A percentile compares a stretch with the other conserved stretches of the same genome.
These are phyloP conservation scores for Alternaria triticina DNA, from an alignment of 2,329 filamentous ascomycete genomes.

Conservation along the genomic window DNA sequence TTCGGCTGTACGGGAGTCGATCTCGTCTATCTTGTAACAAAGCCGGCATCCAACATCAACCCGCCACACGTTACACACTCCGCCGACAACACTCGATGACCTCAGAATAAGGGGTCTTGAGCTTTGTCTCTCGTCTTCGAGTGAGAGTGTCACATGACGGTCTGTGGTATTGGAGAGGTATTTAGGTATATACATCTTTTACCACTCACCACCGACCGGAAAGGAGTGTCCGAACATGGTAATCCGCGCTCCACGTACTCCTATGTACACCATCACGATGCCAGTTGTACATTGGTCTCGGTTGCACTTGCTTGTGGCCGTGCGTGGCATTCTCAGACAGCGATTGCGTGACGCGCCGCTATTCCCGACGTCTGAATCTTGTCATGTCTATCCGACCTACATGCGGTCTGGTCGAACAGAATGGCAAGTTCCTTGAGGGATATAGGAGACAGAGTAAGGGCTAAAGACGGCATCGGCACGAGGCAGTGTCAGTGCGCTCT, in stretches of 20 bases:
- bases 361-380: neutral
- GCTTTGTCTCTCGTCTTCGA: neutral
- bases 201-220: neutral
- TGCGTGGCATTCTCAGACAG: constrained; percentile 5
- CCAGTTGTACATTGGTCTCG: neutral
- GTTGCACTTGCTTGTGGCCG: neutral
- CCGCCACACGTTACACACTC: neutral
- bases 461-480: neutral
- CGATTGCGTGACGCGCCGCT: neutral
- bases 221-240: neutral
- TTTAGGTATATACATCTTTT: no score
- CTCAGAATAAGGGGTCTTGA: neutral
- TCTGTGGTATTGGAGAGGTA: neutral
- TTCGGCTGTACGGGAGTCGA: constrained; percentile 5
- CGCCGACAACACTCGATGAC: neutral
- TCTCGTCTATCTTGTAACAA: constrained; percentile 5
- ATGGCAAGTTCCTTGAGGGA: neutral
- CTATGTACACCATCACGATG: neutral
- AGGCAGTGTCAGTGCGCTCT: neutral
- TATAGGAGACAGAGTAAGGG: neutral
- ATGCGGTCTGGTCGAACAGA: constrained; percentile 3
- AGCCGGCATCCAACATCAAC: neutral
- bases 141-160: neutral
- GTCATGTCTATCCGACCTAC: constrained; percentile 1
- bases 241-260: neutral